Conservation (phyloP, 2,329 filamentous ascomycete species). For the Harringtonia lauricola region DNA sequence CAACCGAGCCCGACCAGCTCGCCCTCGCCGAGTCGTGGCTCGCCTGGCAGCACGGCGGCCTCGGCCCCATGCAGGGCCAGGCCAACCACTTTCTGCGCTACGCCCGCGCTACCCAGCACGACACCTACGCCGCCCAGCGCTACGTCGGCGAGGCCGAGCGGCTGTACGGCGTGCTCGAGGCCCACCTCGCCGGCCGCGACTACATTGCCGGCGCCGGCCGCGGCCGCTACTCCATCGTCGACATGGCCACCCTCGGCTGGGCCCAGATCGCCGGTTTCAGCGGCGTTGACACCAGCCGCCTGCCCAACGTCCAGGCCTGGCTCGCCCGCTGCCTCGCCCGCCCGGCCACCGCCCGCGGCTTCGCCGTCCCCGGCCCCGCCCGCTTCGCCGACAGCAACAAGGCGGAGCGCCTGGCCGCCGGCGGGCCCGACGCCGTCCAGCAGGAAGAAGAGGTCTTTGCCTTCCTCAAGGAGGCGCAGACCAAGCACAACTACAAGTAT, state of each 20-base stretch:
- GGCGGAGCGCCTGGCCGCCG: conserved; percentile 23
- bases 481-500: conserved; percentile 37
- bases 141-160: conserved; percentile 68
- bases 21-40: conserved; percentile 47
- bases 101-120: conserved; percentile 46
- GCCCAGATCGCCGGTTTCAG: conserved; percentile 45
- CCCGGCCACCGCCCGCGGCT: conserved; percentile 51
- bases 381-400: conserved; percentile 27
- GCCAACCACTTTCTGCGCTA: conserved; percentile 63
- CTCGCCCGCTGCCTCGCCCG: conserved; percentile 48
- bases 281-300: conserved; percentile 51
- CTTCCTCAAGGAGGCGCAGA: conserved; percentile 28
- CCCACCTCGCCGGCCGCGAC: conserved; percentile 43
- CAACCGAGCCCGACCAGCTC: conserved; percentile 18
- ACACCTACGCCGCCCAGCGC: conserved; percentile 60
- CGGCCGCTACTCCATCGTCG: conserved; percentile 54
- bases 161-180: conserved; percentile 61
- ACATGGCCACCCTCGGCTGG: conserved; percentile 67
- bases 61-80: conserved; percentile 65
- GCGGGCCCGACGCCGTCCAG: conserved; percentile 34
- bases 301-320: conserved; percentile 58
- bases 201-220: conserved; percentile 40
- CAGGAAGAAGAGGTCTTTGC: conserved; percentile 26
- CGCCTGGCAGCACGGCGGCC: conserved; percentile 62
- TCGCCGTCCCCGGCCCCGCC: conserved; percentile 41